Evolutionary conservation across 1,284 basidiomycete genomes (phyloP), one percentile per base, ranked within the genome.

Genomic region (Apiotrichum veenhuisii): DNA sequence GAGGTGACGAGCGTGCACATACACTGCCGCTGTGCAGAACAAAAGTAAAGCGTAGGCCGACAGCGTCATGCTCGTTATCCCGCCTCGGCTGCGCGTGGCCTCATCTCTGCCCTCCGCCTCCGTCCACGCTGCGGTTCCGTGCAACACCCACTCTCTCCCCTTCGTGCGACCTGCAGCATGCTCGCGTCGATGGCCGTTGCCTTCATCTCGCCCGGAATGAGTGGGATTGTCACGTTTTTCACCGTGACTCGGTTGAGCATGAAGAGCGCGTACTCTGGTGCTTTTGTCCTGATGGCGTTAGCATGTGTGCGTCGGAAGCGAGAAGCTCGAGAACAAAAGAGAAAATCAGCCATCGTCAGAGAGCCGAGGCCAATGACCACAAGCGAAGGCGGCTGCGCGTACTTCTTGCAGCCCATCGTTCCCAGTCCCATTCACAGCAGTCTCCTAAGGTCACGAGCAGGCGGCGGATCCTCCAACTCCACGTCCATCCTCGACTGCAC

Each of bases 131-230:
- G 10, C 9, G 23, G 12, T n/a, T 33, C 27, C n/a, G 23, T 12
- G 17, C 44, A 22, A 48, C 34, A 68, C 73, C 45, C 62, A 74
- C 73, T 68, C 49, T 75, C 72, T 44, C 68, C 71, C 26, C 73
- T 53, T 41, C 72, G 53, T 14, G 70, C 69, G 15, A 75, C 65
- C 57, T 74, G 71, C 40, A 75, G 54, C 62, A 69, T 72, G 27
- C 57, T 64, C 30, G 64, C 57, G 54, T 69, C 68, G 26, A 70
- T 63, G 17, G 63, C 58, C 10, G 64, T 71, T 34, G 64, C 57
- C 58, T 70, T 72, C 69, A 75, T 74, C 54, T 75, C 72, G 25
- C 72, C 69, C 1, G 69, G 69, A 12, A 70, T 50, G 2, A 75
- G 58, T 2, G 71, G 67, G 41, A 73, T 68, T 17, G 64, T 60